phyloP scores from a whole-genome alignment of 345 rosid genomes.

The Excoecaria agallocha region DNA sequence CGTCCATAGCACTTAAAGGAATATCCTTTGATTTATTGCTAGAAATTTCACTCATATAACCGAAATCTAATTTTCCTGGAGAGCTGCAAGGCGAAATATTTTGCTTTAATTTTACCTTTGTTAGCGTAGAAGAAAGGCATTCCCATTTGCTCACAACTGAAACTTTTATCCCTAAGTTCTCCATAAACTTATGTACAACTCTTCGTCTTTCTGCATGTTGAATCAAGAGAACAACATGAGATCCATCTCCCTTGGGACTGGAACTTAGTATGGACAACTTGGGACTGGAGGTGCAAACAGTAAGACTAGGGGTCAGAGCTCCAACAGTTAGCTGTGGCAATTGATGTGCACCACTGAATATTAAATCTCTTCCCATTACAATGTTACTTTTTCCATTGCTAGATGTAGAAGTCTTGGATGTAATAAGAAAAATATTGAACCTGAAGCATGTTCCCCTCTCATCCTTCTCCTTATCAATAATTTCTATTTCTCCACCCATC shows the following conservation, averaged over 20 bases:
- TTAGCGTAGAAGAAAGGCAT: slow-evolving; percentile 31
- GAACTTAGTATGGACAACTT: slow-evolving; percentile 31
- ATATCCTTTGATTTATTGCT: slow-evolving; percentile 36
- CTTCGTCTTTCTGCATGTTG: slow-evolving; percentile 50
- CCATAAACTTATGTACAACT: slow-evolving; percentile 47
- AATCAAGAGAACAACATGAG: slow-evolving; percentile 63
- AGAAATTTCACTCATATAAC: slow-evolving; percentile 36
- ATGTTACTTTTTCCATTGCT: slow-evolving; percentile 22
- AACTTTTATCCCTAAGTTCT: slow-evolving; percentile 51
- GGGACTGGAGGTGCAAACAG: slow-evolving; percentile 38
- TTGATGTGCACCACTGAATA: slow-evolving; percentile 10
- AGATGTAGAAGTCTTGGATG: slow-evolving; percentile 13
- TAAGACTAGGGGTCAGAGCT: slow-evolving; percentile 29
- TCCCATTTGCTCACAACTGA: slow-evolving; percentile 44
- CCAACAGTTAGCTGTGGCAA: slow-evolving; percentile 29
- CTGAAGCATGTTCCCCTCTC: slow-evolving; percentile 77
- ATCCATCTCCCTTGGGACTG: slow-evolving; percentile 51
- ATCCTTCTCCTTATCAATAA: slow-evolving; percentile 51
- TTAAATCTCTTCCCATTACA: slow-evolving; percentile 27
- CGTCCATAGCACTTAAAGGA: slow-evolving; percentile 54
- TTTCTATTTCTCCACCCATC: slow-evolving; percentile 81
- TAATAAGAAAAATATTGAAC: slow-evolving; percentile 53
- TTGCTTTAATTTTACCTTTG: slow-evolving; percentile 35
- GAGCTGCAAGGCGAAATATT: slow-evolving; percentile 42
- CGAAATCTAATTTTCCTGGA: slow-evolving; percentile 41